A percentile compares a stretch with the other conserved stretches of the same genome.
Conservation (phyloP, 148 eudicot genomes). For the Spergularia bocconei region DNA sequence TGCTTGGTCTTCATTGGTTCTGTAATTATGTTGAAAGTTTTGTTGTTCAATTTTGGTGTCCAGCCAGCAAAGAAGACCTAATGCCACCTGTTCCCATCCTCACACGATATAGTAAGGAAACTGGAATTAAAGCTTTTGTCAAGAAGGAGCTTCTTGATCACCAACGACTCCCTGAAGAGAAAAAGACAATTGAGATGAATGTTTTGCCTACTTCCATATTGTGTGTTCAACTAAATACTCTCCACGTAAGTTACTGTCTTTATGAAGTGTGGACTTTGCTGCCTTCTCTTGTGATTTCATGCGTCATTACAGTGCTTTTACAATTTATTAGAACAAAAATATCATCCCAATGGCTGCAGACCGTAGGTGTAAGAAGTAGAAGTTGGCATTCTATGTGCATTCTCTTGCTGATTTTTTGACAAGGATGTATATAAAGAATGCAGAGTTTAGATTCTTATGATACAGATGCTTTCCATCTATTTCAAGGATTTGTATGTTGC, state of each 20-base stretch:
- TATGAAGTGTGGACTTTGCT: background rate
- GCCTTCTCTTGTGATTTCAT: constrained; percentile 10
- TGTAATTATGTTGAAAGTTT: constrained; percentile 13
- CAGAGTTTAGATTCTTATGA: background rate
- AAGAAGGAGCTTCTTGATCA: constrained; percentile 83
- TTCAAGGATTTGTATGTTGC: background rate
- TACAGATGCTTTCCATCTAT: background rate
- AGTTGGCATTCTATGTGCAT: background rate
- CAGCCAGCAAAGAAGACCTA: constrained; percentile 88
- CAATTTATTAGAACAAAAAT: background rate
- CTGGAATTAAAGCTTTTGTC: constrained; percentile 84
- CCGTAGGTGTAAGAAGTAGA: background rate
- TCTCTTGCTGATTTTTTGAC: background rate
- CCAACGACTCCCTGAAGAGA: constrained; percentile 70
- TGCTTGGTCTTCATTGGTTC: constrained; percentile 15
- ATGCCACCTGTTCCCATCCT: constrained; percentile 93
- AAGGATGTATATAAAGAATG: background rate
- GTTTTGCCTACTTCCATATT: constrained; percentile 74
- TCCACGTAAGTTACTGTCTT: constrained; percentile 59
- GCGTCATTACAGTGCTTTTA: background rate
- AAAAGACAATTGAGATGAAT: constrained; percentile 70
- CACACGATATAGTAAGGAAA: constrained; percentile 78
- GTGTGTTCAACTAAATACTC: constrained; percentile 88
- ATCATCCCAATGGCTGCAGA: background rate
- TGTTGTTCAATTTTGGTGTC: constrained; percentile 20